phyloP scores from a whole-genome alignment of 176 grass and related monocot genomes.

The Oryza officinalis region DNA sequence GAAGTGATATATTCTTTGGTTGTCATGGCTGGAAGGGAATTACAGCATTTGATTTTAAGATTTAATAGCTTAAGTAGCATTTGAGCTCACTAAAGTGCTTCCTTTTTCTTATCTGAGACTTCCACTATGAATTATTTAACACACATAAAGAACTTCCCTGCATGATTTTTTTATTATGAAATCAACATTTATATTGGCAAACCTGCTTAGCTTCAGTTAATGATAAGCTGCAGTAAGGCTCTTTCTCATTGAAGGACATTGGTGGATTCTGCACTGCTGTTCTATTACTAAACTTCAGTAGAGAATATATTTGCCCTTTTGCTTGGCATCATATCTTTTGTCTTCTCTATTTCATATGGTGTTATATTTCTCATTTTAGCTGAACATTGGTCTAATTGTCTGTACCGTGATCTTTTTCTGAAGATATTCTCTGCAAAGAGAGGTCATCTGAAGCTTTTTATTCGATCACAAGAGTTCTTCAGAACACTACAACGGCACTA shows the following conservation, averaged over 20 bases:
- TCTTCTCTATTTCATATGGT: conserved; percentile 11
- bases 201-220: not conserved
- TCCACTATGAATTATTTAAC: not conserved
- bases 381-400: conserved; percentile 29
- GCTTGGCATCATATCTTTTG: not conserved
- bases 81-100: not conserved
- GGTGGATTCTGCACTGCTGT: not conserved
- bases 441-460: conserved; percentile 78
- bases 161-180: not conserved
- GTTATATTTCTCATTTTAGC: conserved; percentile 16
- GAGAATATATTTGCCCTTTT: not conserved
- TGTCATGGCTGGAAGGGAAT: conserved; percentile 8
- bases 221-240: not conserved
- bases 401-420: conserved; percentile 34
- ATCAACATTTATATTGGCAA: conserved; percentile 9
- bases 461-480: conserved; percentile 83
- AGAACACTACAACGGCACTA: conserved; percentile 92
- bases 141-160: not conserved
- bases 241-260: conserved; percentile 10
- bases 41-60: conserved; percentile 3
- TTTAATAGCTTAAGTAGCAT: conserved; percentile 7
- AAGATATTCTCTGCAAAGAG: conserved; percentile 97
- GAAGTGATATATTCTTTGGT: conserved; percentile 15
- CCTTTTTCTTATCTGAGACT: conserved; percentile 6
- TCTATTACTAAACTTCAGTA: not conserved